Evolutionary conservation across 2,329 filamentous ascomycete species (phyloP).

Genomic region (Xylaria sp.): DNA sequence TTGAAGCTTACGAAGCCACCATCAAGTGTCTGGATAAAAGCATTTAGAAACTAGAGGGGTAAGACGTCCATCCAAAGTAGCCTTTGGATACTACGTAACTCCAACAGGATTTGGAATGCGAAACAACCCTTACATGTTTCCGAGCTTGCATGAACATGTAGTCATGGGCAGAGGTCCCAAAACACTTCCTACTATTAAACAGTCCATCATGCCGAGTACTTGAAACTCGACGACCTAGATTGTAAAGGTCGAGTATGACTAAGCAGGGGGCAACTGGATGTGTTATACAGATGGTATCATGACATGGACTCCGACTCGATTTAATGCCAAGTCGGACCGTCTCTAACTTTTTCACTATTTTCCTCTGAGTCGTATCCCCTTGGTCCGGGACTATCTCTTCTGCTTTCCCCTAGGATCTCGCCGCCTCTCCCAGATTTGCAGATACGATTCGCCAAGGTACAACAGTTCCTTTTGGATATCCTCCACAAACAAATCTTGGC

Average conservation of each 20-base stretch:
- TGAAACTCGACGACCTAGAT: background rate
- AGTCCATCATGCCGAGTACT: conserved; percentile 5
- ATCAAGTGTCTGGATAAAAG: background rate
- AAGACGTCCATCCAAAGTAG: background rate
- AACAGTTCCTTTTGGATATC: conserved; percentile 88
- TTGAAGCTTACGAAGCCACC: too few relatives aligned
- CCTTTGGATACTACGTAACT: background rate
- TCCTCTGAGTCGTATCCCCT: background rate
- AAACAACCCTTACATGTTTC: conserved; percentile 17
- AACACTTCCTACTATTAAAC: background rate
- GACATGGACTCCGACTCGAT: conserved; percentile 11
- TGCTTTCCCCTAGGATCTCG: conserved; percentile 61
- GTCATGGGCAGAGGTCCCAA: conserved; percentile 6
- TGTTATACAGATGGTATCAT: conserved; percentile 31
- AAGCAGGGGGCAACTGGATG: background rate
- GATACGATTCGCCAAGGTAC: conserved; percentile 92
- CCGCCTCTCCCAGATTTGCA: conserved; percentile 95
- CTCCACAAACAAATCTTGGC: conserved; percentile 94
- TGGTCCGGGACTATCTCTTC: conserved; percentile 48
- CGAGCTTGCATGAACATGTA: conserved; percentile 13
- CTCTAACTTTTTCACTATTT: background rate
- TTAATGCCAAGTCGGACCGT: conserved; percentile 6
- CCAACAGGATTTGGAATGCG: background rate
- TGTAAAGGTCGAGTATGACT: background rate
- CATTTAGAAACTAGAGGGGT: background rate